These are phyloP conservation scores for Phaeosphaeriaceae sp. DNA, from an alignment of 2,329 filamentous ascomycete genomes.

Conservation along the genomic window DNA sequence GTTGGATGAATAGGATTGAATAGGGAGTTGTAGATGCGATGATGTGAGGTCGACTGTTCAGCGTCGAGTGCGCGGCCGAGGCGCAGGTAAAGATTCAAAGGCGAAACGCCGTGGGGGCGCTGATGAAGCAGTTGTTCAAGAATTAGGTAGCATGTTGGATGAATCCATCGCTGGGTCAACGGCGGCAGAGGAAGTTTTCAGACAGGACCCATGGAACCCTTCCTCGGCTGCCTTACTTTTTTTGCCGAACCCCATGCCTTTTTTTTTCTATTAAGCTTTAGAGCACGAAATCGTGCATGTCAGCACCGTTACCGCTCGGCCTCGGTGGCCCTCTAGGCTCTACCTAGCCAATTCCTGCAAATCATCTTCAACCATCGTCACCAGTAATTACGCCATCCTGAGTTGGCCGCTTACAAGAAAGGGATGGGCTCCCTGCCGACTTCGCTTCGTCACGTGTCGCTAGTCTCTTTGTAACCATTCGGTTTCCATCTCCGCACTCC, in stretches of 20 bases:
- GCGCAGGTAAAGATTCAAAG: slow-evolving; percentile 1
- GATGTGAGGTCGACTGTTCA: slow-evolving; percentile 7
- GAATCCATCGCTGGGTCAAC: slow-evolving; percentile 19
- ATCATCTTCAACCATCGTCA: not conserved
- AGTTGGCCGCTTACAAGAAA: slow-evolving; percentile 12
- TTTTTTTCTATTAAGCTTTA: slow-evolving; percentile 28
- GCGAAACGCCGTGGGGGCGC: slow-evolving; percentile 31
- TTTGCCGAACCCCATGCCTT: slow-evolving; percentile 21
- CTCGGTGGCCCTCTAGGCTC: slow-evolving; percentile 10
- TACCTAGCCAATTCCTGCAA: slow-evolving; percentile 6
- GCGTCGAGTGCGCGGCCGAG: slow-evolving; percentile 11
- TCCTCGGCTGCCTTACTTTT: slow-evolving; percentile 20
- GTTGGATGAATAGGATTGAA: not conserved
- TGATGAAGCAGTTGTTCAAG: slow-evolving; percentile 33
- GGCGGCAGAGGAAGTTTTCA: slow-evolving; percentile 35
- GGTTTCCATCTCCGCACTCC: no score
- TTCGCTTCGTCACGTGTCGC: slow-evolving; percentile 19
- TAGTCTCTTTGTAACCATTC: not conserved
- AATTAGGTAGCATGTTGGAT: slow-evolving; percentile 45
- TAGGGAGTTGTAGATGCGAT: slow-evolving; percentile 1
- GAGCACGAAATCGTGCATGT: slow-evolving; percentile 26
- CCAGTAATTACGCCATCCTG: slow-evolving; percentile 15
- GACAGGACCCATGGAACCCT: slow-evolving; percentile 12
- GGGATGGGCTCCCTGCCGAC: slow-evolving; percentile 12
- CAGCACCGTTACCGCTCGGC: slow-evolving; percentile 6